These are phyloP conservation scores for Sphaceloma murrayae DNA, from an alignment of 2,329 filamentous ascomycete species.

Conservation along the genomic window DNA sequence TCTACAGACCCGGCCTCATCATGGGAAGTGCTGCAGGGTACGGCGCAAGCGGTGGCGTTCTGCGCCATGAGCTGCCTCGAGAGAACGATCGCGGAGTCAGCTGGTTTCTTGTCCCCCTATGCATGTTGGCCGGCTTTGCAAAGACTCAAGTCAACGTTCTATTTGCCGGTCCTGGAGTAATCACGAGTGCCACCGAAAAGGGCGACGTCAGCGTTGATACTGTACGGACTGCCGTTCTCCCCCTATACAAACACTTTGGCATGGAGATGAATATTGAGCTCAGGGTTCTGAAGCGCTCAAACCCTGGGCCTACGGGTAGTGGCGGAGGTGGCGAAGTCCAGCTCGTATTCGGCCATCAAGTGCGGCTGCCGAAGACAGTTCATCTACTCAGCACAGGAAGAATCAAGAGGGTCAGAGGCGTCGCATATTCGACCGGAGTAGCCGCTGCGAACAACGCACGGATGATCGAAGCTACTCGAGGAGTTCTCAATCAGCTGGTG, in stretches of 20 bases:
- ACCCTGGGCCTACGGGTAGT: constrained; percentile 61
- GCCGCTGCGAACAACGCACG: constrained; percentile 86
- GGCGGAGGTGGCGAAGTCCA: constrained; percentile 91
- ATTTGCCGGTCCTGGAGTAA: constrained; percentile 83
- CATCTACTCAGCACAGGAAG: constrained; percentile 76
- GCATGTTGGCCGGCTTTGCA: constrained; percentile 82
- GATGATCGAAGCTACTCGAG: constrained; percentile 86
- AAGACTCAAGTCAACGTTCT: constrained; percentile 85
- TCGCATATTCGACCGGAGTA: constrained; percentile 88
- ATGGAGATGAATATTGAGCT: constrained; percentile 81
- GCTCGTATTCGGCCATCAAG: constrained; percentile 83
- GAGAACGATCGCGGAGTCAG: constrained; percentile 72
- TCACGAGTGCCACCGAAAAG: constrained; percentile 72
- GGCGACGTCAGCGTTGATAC: constrained; percentile 89
- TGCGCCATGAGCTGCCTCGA: constrained; percentile 70
- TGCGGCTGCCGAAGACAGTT: constrained; percentile 85
- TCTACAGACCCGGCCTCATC: constrained; percentile 86
- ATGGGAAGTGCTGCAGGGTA: constrained; percentile 71
- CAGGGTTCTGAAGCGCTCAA: constrained; percentile 68
- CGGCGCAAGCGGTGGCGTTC: constrained; percentile 63
- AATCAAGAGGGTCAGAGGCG: constrained; percentile 80
- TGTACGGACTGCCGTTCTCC: constrained; percentile 84
- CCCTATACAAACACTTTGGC: constrained; percentile 81
- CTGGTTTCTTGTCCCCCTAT: constrained; percentile 85
- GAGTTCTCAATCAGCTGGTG: constrained; percentile 75